phyloP scores from a whole-genome alignment of 495 filamentous ascomycete species.

The Ramalina peruviana region DNA sequence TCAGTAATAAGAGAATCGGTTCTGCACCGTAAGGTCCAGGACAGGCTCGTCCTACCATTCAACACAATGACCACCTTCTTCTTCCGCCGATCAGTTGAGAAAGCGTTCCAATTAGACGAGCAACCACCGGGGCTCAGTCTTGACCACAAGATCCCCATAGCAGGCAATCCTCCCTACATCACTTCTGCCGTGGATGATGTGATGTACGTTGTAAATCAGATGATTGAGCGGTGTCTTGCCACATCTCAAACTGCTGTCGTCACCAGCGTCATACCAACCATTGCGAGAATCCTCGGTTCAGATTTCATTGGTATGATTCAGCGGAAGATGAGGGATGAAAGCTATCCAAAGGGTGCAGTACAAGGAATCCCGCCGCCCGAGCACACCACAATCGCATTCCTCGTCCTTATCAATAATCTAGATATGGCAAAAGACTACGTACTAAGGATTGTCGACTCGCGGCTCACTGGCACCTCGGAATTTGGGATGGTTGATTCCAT shows the following conservation, averaged over 20 bases:
- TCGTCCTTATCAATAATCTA: slow-evolving; percentile 89
- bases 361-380: slow-evolving; percentile 73
- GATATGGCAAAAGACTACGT: slow-evolving; percentile 84
- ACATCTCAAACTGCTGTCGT: slow-evolving; percentile 70
- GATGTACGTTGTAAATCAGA: slow-evolving; percentile 96
- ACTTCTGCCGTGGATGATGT: slow-evolving; percentile 94
- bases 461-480: slow-evolving; percentile 30
- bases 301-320: slow-evolving; percentile 97
- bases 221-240: slow-evolving; percentile 69
- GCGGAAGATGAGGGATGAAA: slow-evolving; percentile 91
- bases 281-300: slow-evolving; percentile 74
- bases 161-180: slow-evolving; percentile 71
- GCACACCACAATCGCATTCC: slow-evolving; percentile 67
- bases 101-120: slow-evolving; percentile 97
- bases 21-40: slow-evolving; percentile 58
- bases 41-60: slow-evolving; percentile 62
- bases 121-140: slow-evolving; percentile 66
- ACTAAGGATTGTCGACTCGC: slow-evolving; percentile 63
- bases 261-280: slow-evolving; percentile 59
- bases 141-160: slow-evolving; percentile 50
- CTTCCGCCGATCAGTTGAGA: slow-evolving; percentile 88
- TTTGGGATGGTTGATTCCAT: slow-evolving; percentile 27
- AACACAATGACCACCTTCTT: slow-evolving; percentile 87
- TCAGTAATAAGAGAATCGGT: slow-evolving; percentile 59
- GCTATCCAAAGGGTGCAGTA: slow-evolving; percentile 62